A percentile compares a stretch with the other conserved stretches of the same genome.
Evolutionary conservation across 75 land plant genomes (phyloP).

Genomic region (Chamaecyparis obtusa): DNA sequence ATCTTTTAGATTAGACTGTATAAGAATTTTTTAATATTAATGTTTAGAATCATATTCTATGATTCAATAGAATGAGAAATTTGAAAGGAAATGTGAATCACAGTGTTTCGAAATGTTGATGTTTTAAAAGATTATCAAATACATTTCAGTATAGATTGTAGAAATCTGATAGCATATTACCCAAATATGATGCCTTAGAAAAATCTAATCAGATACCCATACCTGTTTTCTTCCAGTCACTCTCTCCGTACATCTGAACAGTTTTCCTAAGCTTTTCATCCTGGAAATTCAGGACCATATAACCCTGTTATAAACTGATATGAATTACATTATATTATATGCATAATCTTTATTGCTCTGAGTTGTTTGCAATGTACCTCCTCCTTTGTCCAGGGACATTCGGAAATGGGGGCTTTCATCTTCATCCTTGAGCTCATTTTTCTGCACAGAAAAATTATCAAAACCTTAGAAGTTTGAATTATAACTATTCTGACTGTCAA

Average conservation of each 20-base stretch:
- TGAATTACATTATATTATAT: neutral
- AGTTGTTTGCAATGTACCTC: neutral
- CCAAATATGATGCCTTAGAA: neutral
- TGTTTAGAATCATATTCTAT: too few species aligned
- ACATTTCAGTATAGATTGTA: too few species aligned
- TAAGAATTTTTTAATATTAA: too few species aligned
- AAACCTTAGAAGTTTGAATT: neutral
- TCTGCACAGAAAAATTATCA: neutral
- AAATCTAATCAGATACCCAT: neutral
- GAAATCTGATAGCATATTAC: too few species aligned
- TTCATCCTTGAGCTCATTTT: neutral
- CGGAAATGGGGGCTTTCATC: neutral
- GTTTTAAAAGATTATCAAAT: too few species aligned
- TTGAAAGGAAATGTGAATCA: too few species aligned
- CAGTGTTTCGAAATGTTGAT: too few species aligned
- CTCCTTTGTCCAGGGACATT: neutral
- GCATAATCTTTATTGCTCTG: neutral
- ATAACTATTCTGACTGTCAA: too few species aligned
- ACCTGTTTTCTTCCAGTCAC: conserved; percentile 62
- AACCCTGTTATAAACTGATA: neutral
- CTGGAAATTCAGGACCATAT: conserved; percentile 16
- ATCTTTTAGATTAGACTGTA: too few species aligned
- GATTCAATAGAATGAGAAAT: too few species aligned
- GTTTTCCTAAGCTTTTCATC: conserved; percentile 39
- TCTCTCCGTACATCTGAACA: conserved; percentile 47